A percentile compares a stretch with the other conserved stretches of the same genome.
Evolutionary conservation across 352 stramenopile genomes (phyloP).

Genomic region (Pythium phragmitis): DNA sequence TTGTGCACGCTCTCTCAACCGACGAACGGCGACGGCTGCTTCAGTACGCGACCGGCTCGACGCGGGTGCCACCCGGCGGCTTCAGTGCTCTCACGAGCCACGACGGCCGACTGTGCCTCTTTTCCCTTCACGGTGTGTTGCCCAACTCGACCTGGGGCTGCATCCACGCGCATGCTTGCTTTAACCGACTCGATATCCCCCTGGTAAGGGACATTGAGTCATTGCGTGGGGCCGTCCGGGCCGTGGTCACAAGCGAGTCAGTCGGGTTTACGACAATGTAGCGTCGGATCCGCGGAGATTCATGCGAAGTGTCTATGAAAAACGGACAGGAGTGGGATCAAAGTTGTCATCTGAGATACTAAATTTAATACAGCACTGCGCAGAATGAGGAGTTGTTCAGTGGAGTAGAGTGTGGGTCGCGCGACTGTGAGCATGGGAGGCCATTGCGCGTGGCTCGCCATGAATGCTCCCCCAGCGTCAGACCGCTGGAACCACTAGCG

Average conservation of each 20-base stretch:
- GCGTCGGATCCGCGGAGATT: too few species aligned
- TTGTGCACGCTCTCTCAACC: slow-evolving; percentile 53
- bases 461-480: too few species aligned
- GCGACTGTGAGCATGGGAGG: too few species aligned
- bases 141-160: slow-evolving; percentile 10
- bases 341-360: too few species aligned
- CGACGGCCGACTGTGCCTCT: slow-evolving; percentile 29
- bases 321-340: too few species aligned
- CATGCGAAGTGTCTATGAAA: too few species aligned
- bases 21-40: slow-evolving; percentile 36
- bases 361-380: too few species aligned
- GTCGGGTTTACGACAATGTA: slow-evolving; percentile 21
- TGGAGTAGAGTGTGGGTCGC: too few species aligned
- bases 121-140: slow-evolving; percentile 29
- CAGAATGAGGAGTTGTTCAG: too few species aligned
- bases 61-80: slow-evolving; percentile 19
- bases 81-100: slow-evolving; percentile 29
- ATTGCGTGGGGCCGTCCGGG: slow-evolving; percentile 15
- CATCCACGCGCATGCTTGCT: slow-evolving; percentile 37
- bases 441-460: too few species aligned
- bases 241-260: slow-evolving; percentile 12
- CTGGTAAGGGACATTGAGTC: slow-evolving; percentile 7
- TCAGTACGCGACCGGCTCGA: slow-evolving; percentile 34
- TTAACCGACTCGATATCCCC: slow-evolving; percentile 83
- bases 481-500: too few species aligned